Percentiles rank a stretch among this genome's conserved stretches.
Evolutionary conservation across 2,329 filamentous ascomycete species (phyloP).

Genomic region (Fusarium mundagurra): DNA sequence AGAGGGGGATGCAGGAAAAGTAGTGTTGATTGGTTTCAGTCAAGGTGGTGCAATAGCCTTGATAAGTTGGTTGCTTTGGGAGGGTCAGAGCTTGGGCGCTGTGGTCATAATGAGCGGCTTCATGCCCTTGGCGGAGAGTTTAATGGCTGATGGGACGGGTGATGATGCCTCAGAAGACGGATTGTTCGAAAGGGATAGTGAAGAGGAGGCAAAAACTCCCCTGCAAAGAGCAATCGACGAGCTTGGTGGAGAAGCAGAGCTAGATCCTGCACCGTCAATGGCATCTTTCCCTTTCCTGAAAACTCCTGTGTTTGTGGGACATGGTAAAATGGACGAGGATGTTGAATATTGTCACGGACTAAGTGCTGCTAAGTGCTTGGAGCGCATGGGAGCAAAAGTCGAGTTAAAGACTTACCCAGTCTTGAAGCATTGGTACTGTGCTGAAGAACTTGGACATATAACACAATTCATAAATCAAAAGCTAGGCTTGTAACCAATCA

Average conservation of each 20-base stretch:
- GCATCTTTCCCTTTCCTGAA: constrained; percentile 26
- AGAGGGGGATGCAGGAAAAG: constrained; percentile 46
- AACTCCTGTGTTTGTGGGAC: constrained; percentile 57
- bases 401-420: constrained; percentile 52
- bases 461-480: constrained; percentile 43
- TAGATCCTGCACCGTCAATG: constrained; percentile 3
- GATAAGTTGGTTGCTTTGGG: constrained; percentile 55
- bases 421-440: constrained; percentile 58
- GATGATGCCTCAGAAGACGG: constrained; percentile 12
- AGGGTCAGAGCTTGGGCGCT: constrained; percentile 50
- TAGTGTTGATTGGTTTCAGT: constrained; percentile 62
- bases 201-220: constrained; percentile 9
- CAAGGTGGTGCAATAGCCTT: constrained; percentile 63
- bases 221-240: constrained; percentile 38
- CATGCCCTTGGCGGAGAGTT: constrained; percentile 52
- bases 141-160: constrained; percentile 36
- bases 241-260: constrained; percentile 44
- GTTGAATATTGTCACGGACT: constrained; percentile 51
- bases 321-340: constrained; percentile 55
- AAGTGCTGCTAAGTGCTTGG: constrained; percentile 48
- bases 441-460: constrained; percentile 53
- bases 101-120: constrained; percentile 58
- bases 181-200: constrained; percentile 31
- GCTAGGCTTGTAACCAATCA: background rate
- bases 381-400: constrained; percentile 47